Conservation (phyloP, 306 rosid genomes). For the Cucurbita ficifolia region DNA sequence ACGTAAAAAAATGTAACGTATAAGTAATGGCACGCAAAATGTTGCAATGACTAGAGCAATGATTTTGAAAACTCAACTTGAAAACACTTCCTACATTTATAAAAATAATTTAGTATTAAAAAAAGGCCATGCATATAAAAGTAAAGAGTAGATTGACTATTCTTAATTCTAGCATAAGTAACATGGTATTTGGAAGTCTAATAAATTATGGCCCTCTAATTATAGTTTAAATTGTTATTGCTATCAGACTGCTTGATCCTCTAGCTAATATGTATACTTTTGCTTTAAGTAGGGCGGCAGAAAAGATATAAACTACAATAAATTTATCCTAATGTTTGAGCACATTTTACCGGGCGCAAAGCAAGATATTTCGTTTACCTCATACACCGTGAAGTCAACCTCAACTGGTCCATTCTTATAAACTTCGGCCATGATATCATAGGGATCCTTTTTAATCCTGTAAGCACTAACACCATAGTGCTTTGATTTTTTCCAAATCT, state of each 20-base stretch:
- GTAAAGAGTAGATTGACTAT: neutral
- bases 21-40: neutral
- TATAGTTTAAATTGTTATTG: neutral
- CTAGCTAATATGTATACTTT: neutral
- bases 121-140: neutral
- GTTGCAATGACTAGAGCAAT: neutral
- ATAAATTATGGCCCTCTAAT: neutral
- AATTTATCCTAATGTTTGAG: neutral
- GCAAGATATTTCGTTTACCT: conserved; percentile 32
- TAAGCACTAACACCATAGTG: conserved; percentile 64
- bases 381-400: conserved; percentile 75
- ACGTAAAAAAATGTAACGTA: too few species aligned
- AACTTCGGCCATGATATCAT: conserved; percentile 81
- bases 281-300: neutral
- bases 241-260: neutral
- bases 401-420: conserved; percentile 88
- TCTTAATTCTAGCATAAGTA: too few species aligned
- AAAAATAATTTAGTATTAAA: neutral
- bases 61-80: neutral
- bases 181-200: too few species aligned
- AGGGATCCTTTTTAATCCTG: conserved; percentile 35
- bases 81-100: neutral
- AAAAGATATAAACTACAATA: neutral
- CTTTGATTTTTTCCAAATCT: conserved; percentile 61
- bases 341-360: neutral